Evolutionary conservation across 2,329 filamentous ascomycete genomes (phyloP), one percentile per base, ranked within the genome.

Genomic region (Cladosporium sp.): DNA sequence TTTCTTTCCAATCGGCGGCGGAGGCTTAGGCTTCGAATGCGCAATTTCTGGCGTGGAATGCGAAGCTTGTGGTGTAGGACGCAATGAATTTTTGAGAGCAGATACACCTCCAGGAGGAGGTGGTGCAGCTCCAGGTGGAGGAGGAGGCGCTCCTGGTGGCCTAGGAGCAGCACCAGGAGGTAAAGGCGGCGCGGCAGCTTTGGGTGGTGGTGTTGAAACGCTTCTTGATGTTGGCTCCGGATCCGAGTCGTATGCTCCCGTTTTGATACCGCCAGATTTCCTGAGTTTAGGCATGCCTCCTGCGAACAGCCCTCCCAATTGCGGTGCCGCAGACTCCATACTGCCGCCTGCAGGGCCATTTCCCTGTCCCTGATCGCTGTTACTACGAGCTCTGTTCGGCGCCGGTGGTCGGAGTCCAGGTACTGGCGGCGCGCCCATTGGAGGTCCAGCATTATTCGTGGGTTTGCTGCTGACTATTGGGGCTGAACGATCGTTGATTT

Each of bases 281-380:
- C 92, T 91, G 74, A 99, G 78, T 81, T 97, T 98, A 2, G 95
- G 95, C 87, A 98, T 98, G 44, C 94, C 95, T 41, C 92, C 93
- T 1, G 92, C 92, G 75, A 99, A 97, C 30, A 99, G 79, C 1
- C 95, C 95, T 34, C 84, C 94, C 12, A 98, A 79, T 76, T 97
- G 94, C 12, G 93, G 92, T 58, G 92, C 87, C 24, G 87, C 79
- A 24, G 63, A 47, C 26, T 89, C 86, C 71, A 84, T 79, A 1
- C 79, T 80, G 68, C 81, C 80, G 63, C 74, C 73, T 69, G 81
- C 79, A 55, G 84, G 82, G 54, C 72, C 72, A 18, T 75, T 73
- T 32, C 74, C 75, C 69, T 68, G 11, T 69, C 84, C 84, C 62
- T 87, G 86, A 73, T 96, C 92, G 77, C 93, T 97, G 77, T 95